phyloP scores from a whole-genome alignment of 2,329 filamentous ascomycete genomes.

The Ciborinia camelliae region DNA sequence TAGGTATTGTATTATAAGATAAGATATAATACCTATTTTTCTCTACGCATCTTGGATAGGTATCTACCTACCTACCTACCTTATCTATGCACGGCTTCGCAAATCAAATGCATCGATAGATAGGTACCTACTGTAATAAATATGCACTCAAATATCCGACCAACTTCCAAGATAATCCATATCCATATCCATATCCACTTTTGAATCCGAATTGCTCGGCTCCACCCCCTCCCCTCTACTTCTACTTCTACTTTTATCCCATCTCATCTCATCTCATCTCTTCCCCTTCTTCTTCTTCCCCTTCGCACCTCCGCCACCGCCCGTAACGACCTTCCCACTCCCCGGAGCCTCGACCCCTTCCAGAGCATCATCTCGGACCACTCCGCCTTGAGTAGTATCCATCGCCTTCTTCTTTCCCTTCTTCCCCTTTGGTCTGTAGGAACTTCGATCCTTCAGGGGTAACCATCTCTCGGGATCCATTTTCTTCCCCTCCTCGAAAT shows the following conservation, averaged over 20 bases:
- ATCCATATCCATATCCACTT: no score
- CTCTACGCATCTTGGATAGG: no score
- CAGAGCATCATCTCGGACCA: conserved; percentile 70
- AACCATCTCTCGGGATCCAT: conserved; percentile 92
- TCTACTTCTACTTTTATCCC: not conserved
- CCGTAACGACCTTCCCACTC: conserved; percentile 61
- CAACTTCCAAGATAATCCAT: no score
- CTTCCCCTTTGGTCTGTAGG: conserved; percentile 85
- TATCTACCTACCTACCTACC: no score
- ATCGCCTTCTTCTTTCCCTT: conserved; percentile 82
- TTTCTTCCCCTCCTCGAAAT: conserved; percentile 72
- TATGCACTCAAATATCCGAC: no score
- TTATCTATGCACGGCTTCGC: no score
- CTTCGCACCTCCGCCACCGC: conserved; percentile 36
- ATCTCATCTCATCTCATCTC: conserved; percentile 46
- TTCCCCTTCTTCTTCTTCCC: conserved; percentile 44
- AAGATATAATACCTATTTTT: no score
- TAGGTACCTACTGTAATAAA: no score
- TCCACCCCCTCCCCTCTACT: not conserved
- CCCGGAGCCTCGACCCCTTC: conserved; percentile 62
- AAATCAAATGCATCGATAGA: no score
- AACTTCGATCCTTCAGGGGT: conserved; percentile 82
- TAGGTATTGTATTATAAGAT: no score
- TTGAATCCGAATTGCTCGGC: no score
- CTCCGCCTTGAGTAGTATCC: conserved; percentile 80